Base-by-base conservation (phyloP, 1,284 basidiomycete species). In the Earliella scabrosa region DNA sequence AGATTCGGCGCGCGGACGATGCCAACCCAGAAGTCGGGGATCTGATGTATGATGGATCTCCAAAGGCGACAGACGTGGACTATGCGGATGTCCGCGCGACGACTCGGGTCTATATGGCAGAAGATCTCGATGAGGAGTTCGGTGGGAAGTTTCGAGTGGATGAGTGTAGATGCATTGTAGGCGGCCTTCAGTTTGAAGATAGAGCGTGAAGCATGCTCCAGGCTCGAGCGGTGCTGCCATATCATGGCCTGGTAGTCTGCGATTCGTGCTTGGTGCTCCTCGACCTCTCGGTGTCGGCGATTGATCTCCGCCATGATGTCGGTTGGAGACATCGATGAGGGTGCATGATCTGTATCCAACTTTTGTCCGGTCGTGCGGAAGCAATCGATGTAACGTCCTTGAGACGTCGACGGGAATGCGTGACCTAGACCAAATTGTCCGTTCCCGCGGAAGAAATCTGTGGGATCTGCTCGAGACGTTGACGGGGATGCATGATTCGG, bases 11-110 rank as follows among this genome's bases (percentile, higher is more conserved):
- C 13, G 7, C 29, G 29, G 6, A 31, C 29, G 21, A 51, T 23
- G 13, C 36, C 32, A n/a, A 40, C 50, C 50, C 50, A 51, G 50
- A 51, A 51, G 21, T 51, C 50, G 18, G 50, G 41, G 14, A 40
- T 45, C 16, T 16, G 23, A 3, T 21, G 50, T 9, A 51, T 11
- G 32, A 51, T 9, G 32, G 23, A 7, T 6, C 50, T 27, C 50
- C 50, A 51, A 14, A n/a, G 10, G 13, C 50, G 20, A 16, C 50
- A 51, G n/a, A 51, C 50, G n/a, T 51, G 50, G 21, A 16, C 23
- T 6, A 51, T 13, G n/a, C 50, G 21, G 11, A 51, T 51, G 13
- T 51, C 41, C 10, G 10, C 23, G 21, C 50, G 50, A 11, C 23
- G 20, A 1, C 4, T 32, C 11, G 41, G 41, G 18, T 21, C 31